Base-by-base conservation (phyloP, 495 filamentous ascomycete genomes). In the Chaetomium tenue region DNA sequence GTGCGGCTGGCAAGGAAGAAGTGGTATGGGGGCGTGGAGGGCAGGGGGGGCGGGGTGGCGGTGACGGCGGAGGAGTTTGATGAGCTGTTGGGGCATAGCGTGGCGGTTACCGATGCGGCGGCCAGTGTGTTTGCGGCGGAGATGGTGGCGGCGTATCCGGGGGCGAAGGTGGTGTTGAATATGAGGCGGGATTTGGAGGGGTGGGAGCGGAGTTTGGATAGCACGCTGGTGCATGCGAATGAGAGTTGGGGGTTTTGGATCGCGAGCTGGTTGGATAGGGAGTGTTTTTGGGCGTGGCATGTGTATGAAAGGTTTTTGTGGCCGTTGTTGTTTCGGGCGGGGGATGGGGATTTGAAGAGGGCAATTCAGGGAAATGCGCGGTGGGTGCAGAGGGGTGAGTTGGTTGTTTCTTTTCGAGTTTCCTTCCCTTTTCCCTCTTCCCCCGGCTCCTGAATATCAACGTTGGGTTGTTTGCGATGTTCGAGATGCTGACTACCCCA, bases 11-110 rank as follows among this genome's bases (percentile, higher is more conserved):
- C 63, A 1, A 58, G 70, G 20, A 72, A 67, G 55, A 71, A 75
- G 53, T 74, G 59, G 53, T 66, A 44, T 47, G 18, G 0, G n/a
- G 12, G 4, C 5, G 20, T 1, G 15, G 16, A 42, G n/a, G 20
- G n/a, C 3, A 57, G 9, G 54, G 2, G 54, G 11, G 25, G 37
- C 28, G 54, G 54, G 18, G 22, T 23, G 12, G n/a, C 5, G 23
- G 33, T 87, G 66, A 82, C 81, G 40, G 78, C 82, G 20, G 80
- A 81, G 63, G 79, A 83, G 44, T 83, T 82, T 28, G 82, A 84
- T 67, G 60, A 68, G 6, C 11, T 84, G 2, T 65, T 84, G 18
- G 77, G 79, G 8, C 67, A 81, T 61, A 71, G 70, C 66, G 68
- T 73, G 48, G 80, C 79, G 23, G 71, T 82, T 0, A 76, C 75